Evolutionary conservation across 768 basidiomycete genomes (phyloP).

Genomic region (Pleurotus cornucopiae): DNA sequence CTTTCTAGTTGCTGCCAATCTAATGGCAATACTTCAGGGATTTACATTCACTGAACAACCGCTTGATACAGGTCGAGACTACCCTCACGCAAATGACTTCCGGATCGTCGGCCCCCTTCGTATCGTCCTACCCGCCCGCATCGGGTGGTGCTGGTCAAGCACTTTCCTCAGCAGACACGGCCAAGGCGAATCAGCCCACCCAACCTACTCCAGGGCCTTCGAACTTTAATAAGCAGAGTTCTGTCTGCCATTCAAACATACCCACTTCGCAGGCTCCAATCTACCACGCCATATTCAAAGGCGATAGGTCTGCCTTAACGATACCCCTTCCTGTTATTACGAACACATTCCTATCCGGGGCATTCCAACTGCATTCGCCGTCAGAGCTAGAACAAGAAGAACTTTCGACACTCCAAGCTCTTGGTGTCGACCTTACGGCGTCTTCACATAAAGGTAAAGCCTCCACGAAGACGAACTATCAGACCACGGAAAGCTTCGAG

Average conservation of each 20-base stretch:
- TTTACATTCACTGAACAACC: constrained; percentile 79
- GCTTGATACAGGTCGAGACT: constrained; percentile 67
- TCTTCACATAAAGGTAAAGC: constrained; percentile 2
- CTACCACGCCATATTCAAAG: constrained; percentile 2
- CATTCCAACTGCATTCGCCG: constrained; percentile 4
- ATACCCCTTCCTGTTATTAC: background rate
- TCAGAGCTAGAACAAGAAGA: background rate
- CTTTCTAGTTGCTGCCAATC: background rate
- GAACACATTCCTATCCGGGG: constrained; percentile 2
- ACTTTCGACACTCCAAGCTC: background rate
- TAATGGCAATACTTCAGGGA: constrained; percentile 39
- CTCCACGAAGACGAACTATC: background rate
- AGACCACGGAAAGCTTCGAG: background rate
- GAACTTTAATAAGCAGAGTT: background rate
- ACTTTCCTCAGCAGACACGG: background rate
- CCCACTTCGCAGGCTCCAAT: background rate
- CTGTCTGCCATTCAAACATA: background rate
- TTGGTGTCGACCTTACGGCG: background rate
- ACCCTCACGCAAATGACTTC: constrained; percentile 46
- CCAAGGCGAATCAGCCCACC: background rate
- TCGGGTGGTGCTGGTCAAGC: background rate
- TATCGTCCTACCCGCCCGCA: background rate
- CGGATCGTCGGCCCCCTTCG: constrained; percentile 22
- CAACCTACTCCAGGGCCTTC: constrained; percentile 2
- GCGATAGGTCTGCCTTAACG: constrained; percentile 1